Conservation (phyloP, 164 flowering plant genomes). For the Piper betle region DNA sequence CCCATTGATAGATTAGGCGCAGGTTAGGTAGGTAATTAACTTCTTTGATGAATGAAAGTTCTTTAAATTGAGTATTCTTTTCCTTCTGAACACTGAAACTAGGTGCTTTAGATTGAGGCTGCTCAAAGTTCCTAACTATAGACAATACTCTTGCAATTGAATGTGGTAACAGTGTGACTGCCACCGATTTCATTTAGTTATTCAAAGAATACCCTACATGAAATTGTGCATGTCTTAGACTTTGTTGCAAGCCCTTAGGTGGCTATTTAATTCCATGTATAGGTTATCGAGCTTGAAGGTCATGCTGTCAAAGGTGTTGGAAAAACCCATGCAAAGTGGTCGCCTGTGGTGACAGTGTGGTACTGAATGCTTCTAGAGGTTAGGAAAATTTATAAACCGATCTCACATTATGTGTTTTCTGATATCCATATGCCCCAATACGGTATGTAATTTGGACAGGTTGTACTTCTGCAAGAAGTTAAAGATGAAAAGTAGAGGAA, state of each 20-base stretch:
- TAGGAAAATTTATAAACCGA: too few relatives aligned
- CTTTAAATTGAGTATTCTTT: not conserved
- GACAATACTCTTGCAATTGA: not conserved
- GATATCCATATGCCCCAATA: not conserved
- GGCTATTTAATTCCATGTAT: conserved; percentile 3
- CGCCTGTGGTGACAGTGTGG: conserved; percentile 97
- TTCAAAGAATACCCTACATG: not conserved
- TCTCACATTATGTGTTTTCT: too few relatives aligned
- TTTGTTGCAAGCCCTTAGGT: not conserved
- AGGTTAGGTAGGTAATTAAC: conserved; percentile 52
- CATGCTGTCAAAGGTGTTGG: conserved; percentile 94
- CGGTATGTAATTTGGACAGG: conserved; percentile 22
- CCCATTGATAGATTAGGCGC: conserved; percentile 67
- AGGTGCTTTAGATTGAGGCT: not conserved
- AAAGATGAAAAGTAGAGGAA: conserved; percentile 54
- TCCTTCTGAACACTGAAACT: not conserved
- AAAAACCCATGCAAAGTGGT: conserved; percentile 96
- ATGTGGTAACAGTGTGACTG: not conserved
- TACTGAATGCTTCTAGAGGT: conserved; percentile 98
- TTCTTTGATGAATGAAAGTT: too few relatives aligned
- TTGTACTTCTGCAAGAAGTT: conserved; percentile 56
- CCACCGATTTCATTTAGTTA: not conserved
- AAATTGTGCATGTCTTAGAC: not conserved
- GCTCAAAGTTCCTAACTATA: too few relatives aligned
- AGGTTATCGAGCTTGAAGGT: conserved; percentile 96